phyloP scores from a whole-genome alignment of 2,329 filamentous ascomycete genomes.

The Colletotrichum theobromicola region DNA sequence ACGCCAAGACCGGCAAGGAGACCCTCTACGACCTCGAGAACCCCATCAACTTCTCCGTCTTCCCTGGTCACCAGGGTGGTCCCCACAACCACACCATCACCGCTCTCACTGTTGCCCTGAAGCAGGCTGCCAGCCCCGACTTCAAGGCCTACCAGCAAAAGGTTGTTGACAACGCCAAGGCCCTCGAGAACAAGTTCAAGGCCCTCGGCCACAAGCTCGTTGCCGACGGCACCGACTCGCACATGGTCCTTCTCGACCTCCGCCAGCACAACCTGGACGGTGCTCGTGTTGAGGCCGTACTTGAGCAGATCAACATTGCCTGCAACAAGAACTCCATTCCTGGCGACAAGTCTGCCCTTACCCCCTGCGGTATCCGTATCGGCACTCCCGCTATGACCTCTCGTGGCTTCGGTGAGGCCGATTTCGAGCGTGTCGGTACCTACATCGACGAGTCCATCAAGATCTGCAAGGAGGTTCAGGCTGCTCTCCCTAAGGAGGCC shows the following conservation, averaged over 20 bases:
- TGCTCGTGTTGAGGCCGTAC: slow-evolving; percentile 91
- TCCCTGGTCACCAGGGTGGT: slow-evolving; percentile 97
- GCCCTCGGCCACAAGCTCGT: slow-evolving; percentile 92
- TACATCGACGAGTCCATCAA: slow-evolving; percentile 93
- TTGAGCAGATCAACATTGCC: slow-evolving; percentile 98
- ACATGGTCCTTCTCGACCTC: slow-evolving; percentile 95
- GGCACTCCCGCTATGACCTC: slow-evolving; percentile 97
- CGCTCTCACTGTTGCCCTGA: slow-evolving; percentile 89
- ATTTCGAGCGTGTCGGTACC: slow-evolving; percentile 87
- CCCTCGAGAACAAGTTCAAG: slow-evolving; percentile 85
- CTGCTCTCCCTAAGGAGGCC: slow-evolving; percentile 86
- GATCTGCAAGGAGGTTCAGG: slow-evolving; percentile 88
- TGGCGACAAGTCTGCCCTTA: slow-evolving; percentile 95
- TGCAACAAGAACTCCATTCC: slow-evolving; percentile 99
- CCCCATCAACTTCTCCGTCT: slow-evolving; percentile 98
- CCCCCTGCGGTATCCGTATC: slow-evolving; percentile 92
- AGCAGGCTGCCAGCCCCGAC: slow-evolving; percentile 88
- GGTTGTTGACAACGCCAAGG: slow-evolving; percentile 92
- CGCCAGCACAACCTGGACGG: slow-evolving; percentile 88
- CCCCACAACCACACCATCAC: slow-evolving; percentile 99
- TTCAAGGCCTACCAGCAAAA: slow-evolving; percentile 95
- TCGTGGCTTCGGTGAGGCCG: slow-evolving; percentile 88
- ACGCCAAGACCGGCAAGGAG: slow-evolving; percentile 90
- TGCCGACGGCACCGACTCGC: slow-evolving; percentile 93
- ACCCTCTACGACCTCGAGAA: slow-evolving; percentile 91